phyloP scores from a whole-genome alignment of 768 basidiomycete genomes.

The Tephrocybe rancida region DNA sequence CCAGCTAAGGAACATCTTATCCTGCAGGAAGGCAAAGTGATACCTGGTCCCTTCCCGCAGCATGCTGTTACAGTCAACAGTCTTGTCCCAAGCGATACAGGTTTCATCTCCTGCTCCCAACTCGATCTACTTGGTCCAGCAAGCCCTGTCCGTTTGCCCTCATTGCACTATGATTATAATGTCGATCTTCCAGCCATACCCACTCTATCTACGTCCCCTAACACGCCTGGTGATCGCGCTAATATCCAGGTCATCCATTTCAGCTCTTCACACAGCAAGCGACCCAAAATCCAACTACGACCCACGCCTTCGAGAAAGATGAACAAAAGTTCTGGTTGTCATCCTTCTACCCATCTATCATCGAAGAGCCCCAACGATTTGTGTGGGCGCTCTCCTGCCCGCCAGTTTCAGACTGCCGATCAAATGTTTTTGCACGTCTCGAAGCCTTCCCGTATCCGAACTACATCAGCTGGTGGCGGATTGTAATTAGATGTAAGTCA shows the following conservation, averaged over 20 bases:
- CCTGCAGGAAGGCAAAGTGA: neutral
- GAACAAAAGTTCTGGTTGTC: too few species aligned
- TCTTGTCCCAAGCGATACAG: neutral
- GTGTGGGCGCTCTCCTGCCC: too few species aligned
- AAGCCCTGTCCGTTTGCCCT: neutral
- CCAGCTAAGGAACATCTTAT: neutral
- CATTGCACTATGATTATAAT: conserved; percentile 2
- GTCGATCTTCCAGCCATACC: neutral
- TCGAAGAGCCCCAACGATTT: too few species aligned
- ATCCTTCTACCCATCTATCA: too few species aligned
- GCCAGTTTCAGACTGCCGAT: too few species aligned
- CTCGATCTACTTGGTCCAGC: neutral
- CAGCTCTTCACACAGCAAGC: neutral
- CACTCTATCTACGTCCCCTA: neutral
- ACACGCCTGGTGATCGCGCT: neutral
- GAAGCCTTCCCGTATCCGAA: conserved; percentile 20
- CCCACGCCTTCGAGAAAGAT: neutral
- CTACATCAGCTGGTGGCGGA: conserved; percentile 27
- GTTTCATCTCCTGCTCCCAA: neutral
- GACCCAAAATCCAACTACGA: neutral
- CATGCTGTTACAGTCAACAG: neutral
- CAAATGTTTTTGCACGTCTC: conserved; percentile 5
- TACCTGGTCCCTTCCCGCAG: neutral
- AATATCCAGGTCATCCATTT: neutral
- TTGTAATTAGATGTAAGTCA: conserved; percentile 14